Evolutionary conservation across 192 early-diverging fungal genomes (phyloP).

Genomic region (Phycomyces blakesleeanus): DNA sequence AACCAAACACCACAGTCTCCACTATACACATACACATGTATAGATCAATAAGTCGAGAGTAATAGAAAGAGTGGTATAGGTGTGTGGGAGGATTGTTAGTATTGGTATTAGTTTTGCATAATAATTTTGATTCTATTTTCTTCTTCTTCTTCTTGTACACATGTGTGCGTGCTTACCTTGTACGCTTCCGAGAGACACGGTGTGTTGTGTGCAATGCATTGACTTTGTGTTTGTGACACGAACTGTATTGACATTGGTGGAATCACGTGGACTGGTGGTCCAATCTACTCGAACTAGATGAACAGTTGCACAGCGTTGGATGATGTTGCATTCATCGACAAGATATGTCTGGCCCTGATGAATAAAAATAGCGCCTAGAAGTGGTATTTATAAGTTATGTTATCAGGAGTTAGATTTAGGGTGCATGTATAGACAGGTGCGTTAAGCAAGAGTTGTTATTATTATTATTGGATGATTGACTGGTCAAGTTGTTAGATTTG

Average conservation of each 20-base stretch:
- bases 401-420: no score
- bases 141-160: no score
- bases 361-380: slow-evolving; percentile 54
- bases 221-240: neutral
- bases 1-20: slow-evolving; percentile 55
- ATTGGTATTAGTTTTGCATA: no score
- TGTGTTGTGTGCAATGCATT: neutral
- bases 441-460: no score
- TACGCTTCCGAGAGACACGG: slow-evolving; percentile 20
- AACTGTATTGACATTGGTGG: slow-evolving; percentile 48
- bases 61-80: no score
- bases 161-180: slow-evolving; percentile 24
- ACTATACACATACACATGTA: no score
- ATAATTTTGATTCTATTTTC: no score
- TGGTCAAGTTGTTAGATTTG: neutral
- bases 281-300: slow-evolving; percentile 44
- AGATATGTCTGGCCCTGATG: slow-evolving; percentile 55
- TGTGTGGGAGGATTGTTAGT: no score
- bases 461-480: no score
- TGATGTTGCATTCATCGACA: slow-evolving; percentile 50
- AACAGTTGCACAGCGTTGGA: slow-evolving; percentile 40
- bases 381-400: neutral
- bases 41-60: no score
- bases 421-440: no score
- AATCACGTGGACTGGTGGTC: slow-evolving; percentile 52